Evolutionary conservation across 805 yeast species (phyloP), one percentile per base, ranked within the genome.

Genomic region (Teunomyces stri): DNA sequence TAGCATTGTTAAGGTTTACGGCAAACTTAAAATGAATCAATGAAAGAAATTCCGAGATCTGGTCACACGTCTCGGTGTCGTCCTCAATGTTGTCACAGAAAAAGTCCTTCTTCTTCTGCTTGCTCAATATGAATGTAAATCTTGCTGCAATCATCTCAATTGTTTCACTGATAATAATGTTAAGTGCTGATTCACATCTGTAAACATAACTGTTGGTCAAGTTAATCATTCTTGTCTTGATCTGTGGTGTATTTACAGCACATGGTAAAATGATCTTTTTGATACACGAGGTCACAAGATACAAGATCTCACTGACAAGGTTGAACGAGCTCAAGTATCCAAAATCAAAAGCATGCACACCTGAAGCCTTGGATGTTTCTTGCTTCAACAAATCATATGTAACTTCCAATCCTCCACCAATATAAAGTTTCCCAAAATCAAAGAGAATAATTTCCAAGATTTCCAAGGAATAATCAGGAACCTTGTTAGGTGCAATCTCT

Each of bases 31-130:
- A 66, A 53, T 76, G 64, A 42, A 78, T 58, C 15, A 67, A 68
- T 12, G 60, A 60, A 45, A 87, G 64, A 54, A 85, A 80, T 6
- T 70, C 74, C 3, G 84, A 76, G 4, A 87, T 68, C 42, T 80
- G 79, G 30, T 78, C 81, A 54, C 96, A 87, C 0, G 91, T 82
- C 36, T 78, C 77, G 0, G 96, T 88, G 55, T 84, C 87, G 42
- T 84, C 84, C 47, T 79, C 79, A 51, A 67, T 68, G 16, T 56
- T 61, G 29, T 61, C 81, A 61, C 64, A 72, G 30, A 64, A 54
- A 58, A 82, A 88, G 60, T 92, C 97, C 51, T 82, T 86, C 60
- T 80, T 80, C 64, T 83, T 84, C 60, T 91, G 97, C 53, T 80
- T 81, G 20, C 83, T 69, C 16, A 84, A 68, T 15, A 68, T 61